Base-by-base conservation (phyloP, 352 stramenopile genomes). In the Globisporangium megalacanthum region DNA sequence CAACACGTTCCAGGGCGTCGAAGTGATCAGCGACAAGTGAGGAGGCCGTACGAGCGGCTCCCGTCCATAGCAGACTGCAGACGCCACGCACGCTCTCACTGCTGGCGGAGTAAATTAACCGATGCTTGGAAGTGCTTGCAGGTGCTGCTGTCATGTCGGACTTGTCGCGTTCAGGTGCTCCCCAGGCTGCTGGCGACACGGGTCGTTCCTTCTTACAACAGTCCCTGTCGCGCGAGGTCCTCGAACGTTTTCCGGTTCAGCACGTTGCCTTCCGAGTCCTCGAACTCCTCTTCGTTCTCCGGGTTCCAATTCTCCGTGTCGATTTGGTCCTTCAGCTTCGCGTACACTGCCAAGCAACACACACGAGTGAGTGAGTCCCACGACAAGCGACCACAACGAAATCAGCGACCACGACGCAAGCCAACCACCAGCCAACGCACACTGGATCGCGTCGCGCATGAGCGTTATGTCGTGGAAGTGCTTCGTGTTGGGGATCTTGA, bases 401-500 rank as follows among this genome's bases (percentile, higher is more conserved):
- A 60, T 20, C 35, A 39, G 10, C 2, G 35, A 8, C 35, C 7
- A 39, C 35, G 10, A 39, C 35, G 10, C 6, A 8, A 39, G 10
- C 35, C 3, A 39, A 2, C 6, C 33, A 37, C 33, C 8, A 20
- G 20, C 37, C 33, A 22, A 73, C 78, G 58, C 78, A 92, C 79
- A 49, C 47, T 86, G 75, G 48, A 90, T 92, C 35, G 95, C 96
- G 72, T 99, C 97, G 54, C 96, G 93, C 72, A 99, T 99, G 53
- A 96, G 91, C 29, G 91, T 99, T 45, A 99, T 98, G 54, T 98
- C 97, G 77, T 99, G 96, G 73, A 99, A 99, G 67, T 99, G 97
- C 65, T 99, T 99, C 15, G 96, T 99, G 75, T 99, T 99, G 7
- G 97, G 97, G 72, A 99, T 99, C 36, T 96, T 96, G 35, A 99